Base-by-base conservation (phyloP, 1,284 basidiomycete species). In the Ceratobasidium sp. region DNA sequence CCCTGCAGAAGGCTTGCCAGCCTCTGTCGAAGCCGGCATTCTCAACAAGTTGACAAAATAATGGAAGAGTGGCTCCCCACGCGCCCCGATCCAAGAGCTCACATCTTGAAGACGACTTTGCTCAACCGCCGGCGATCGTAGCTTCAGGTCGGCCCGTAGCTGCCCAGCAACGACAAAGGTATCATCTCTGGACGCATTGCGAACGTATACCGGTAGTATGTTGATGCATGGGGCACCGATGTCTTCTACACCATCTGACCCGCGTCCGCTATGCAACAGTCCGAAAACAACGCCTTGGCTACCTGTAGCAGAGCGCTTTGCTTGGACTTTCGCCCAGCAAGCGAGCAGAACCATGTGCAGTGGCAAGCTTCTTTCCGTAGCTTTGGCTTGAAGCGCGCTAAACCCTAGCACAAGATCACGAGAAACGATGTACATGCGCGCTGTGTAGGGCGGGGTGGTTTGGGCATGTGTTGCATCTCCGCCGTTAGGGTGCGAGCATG, bases 161-260 rank as follows among this genome's bases (percentile, higher is more conserved):
- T 60, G 77, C 58, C 78, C 80, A 1, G 86, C 85, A 20, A 85
- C 78, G 42, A 80, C 79, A 49, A 82, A 80, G 33, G 80, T 60
- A n/a, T 79, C 80, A 31, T 68, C 77, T n/a, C 78, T 68, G 11
- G 76, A 58, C 20, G 80, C 77, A 39, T 77, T 80, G 6, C 79
- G 64, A 13, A 87, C 81, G 75, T 83, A 81, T 51, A 88, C 80
- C 17, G 87, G 87, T 26, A 88, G 78, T n/a, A 87, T 83, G 77
- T 88, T 88, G 81, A 87, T 84, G 78, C 86, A 87, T 31, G 87
- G 87, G 11, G 84, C 80, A 2, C 85, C 85, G n/a, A 88, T 78
- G 39, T 81, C 82, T 37, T 85, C 85, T 37, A 86, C 80, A 28
- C 84, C 82, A 35, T 81, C 76, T 39, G 82, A 61, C 7, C 83